Conservation (phyloP, 371 early-diverging fungal genomes). For the Actinomortierella wolfii region DNA sequence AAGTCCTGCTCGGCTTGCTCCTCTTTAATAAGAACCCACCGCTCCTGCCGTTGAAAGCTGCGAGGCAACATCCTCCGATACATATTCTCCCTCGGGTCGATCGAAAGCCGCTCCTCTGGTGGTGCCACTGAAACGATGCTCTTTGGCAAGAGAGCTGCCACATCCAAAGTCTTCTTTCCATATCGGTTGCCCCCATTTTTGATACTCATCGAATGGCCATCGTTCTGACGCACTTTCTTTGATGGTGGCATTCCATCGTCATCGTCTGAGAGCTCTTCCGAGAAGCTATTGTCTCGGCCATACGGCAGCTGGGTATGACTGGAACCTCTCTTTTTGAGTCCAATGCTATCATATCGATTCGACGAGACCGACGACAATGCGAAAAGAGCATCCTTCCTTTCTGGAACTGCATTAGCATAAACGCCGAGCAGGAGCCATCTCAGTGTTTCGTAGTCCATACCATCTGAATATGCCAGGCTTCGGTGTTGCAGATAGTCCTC, state of each 20-base stretch:
- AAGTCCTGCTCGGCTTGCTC: constrained; percentile 30
- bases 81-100: neutral
- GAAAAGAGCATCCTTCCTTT: too few species aligned
- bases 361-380: too few species aligned
- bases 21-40: constrained; percentile 30
- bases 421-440: too few species aligned
- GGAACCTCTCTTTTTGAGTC: too few species aligned
- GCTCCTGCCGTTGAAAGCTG: neutral
- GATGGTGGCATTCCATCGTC: neutral
- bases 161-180: too few species aligned
- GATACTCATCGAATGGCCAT: constrained; percentile 9
- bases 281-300: too few species aligned
- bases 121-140: constrained; percentile 32
- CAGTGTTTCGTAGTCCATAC: constrained; percentile 54
- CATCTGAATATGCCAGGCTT: constrained; percentile 64
- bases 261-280: too few species aligned
- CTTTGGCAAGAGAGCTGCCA: constrained; percentile 13
- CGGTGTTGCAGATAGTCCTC: constrained; percentile 71
- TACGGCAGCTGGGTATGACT: too few species aligned
- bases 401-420: too few species aligned
- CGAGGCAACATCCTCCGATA: neutral
- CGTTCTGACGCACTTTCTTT: constrained; percentile 31
- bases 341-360: too few species aligned
- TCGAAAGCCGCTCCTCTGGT: neutral
- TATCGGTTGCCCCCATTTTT: constrained; percentile 9